Conservation (phyloP, 768 basidiomycete species). For the Mrakia hoshinonis region DNA sequence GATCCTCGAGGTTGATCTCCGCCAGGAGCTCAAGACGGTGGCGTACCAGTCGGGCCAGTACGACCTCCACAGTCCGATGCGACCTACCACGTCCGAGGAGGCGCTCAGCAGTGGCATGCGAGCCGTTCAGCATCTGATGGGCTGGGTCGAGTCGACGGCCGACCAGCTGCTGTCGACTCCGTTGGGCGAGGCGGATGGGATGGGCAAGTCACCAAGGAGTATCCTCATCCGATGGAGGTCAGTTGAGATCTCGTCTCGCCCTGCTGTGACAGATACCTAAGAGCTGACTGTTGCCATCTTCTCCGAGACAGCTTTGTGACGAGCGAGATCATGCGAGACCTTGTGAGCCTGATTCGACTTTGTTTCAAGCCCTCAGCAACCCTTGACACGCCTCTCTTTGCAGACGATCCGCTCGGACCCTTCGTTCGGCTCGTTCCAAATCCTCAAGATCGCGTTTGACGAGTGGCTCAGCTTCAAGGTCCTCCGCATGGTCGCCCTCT, state of each 20-base stretch:
- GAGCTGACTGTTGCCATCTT: background rate
- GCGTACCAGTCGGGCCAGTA: background rate
- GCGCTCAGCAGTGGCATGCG: background rate
- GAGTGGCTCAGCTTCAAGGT: constrained; percentile 91
- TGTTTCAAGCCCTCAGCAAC: background rate
- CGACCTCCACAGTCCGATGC: background rate
- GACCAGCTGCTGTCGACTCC: background rate
- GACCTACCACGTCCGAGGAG: background rate
- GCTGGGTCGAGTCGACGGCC: background rate
- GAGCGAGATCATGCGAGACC: constrained; percentile 82
- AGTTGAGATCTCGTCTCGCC: background rate
- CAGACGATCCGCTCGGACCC: constrained; percentile 88
- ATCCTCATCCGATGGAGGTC: constrained; percentile 56
- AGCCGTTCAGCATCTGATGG: background rate
- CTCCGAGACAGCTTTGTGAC: constrained; percentile 69
- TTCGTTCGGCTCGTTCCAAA: constrained; percentile 85
- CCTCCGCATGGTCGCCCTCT: constrained; percentile 72
- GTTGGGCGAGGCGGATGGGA: background rate
- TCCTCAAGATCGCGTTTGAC: constrained; percentile 79
- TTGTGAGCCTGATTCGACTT: constrained; percentile 49
- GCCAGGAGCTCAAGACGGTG: background rate
- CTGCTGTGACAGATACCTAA: background rate
- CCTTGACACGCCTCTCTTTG: background rate
- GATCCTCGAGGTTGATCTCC: constrained; percentile 50
- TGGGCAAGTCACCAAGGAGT: constrained; percentile 43